Base-by-base conservation (phyloP, 2,329 filamentous ascomycete species). In the Periconia macrospinosa region DNA sequence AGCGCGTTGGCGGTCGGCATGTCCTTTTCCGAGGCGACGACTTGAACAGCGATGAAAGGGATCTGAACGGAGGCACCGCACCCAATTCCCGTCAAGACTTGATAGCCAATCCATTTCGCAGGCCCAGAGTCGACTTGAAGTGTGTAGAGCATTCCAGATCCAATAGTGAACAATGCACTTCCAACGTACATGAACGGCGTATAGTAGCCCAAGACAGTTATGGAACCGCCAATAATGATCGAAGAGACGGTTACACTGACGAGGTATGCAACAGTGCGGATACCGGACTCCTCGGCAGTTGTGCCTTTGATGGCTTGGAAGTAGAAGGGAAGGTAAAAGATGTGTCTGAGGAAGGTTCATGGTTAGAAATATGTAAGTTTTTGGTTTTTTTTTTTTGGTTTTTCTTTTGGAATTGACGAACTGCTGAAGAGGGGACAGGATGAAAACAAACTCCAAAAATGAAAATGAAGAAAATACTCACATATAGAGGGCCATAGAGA, bases 251-350 rank as follows among this genome's bases (percentile, higher is more conserved):
- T 70, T 13, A 68, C 63, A 49, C 58, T 61, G 55, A 70, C 66
- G 11, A 72, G 63, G 54, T 67, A 70, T 37, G 70, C 65, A 49
- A 73, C 70, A 3, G 63, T 70, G 46, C 69, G 68, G 44, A 73
- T 70, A 1, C 69, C 70, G 9, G 67, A 70, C 50, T 75, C 59
- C 27, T 74, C 69, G 15, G 77, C 73, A 2, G 68, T 68, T 5
- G 71, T 73, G 18, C 70, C 65, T 59, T 77, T 76, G 52, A 75
- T 73, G 41, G 75, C 72, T 62, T 80, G 77, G 65, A 79, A 79
- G 56, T 75, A 75, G 49, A 74, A 68, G 27, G 71, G 71, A 15
- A 79, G 63, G 55, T 74, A 74, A 59, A 70, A 74, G 19, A 73
- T 65, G 30, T 71, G 67, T 2, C 65, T 71, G 15, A 33, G 41